Evolutionary conservation across 2,329 filamentous ascomycete genomes (phyloP), one percentile per base, ranked within the genome.

Genomic region (Hypoxylon sp.): DNA sequence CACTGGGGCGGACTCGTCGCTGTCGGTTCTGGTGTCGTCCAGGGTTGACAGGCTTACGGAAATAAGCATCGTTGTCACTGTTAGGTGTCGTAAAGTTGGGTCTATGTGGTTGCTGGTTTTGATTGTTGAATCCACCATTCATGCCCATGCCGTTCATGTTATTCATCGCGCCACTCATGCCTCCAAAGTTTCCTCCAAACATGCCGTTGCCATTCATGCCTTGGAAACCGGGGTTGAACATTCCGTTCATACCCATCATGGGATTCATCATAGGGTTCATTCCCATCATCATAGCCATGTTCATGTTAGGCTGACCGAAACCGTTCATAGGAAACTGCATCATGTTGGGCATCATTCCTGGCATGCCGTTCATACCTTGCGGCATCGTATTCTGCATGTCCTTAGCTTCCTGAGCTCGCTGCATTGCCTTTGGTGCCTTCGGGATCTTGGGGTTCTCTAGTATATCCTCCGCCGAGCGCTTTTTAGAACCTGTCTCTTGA

Each of bases 41-140:
- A 2, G 94, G 95, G 77, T 99, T 99, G 68, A 98, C 93, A 0
- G 96, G 96, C 79, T 97, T 95, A 63, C 96, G 89, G 79, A 98
- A 97, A 81, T 99, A 99, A 5, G 96, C 93, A 66, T 94, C 93
- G 63, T 97, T 94, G 61, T 97, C 93, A 70, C 89, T 89, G 64
- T 86, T 90, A 1, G 86, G 85, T 65, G 83, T 82, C 0, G 79
- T 75, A 52, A 85, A 85, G 72, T 82, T 82, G 60, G 72, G 64
- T 48, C 70, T 69, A 11, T 71, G 66, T 28, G 74, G 72, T 36
- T 73, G 71, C 43, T 77, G 70, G 59, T 75, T 75, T 45, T 75
- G 74, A 74, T 77, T 78, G 74, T 79, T 73, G 73, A 73, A 79
- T 17, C 63, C 71, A 41, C 66, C 73, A 53, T 79, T 77, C 79